Percentiles rank a stretch among this genome's conserved stretches.
phyloP scores from a whole-genome alignment of 768 basidiomycete species.

The Pisolithus orientalis region DNA sequence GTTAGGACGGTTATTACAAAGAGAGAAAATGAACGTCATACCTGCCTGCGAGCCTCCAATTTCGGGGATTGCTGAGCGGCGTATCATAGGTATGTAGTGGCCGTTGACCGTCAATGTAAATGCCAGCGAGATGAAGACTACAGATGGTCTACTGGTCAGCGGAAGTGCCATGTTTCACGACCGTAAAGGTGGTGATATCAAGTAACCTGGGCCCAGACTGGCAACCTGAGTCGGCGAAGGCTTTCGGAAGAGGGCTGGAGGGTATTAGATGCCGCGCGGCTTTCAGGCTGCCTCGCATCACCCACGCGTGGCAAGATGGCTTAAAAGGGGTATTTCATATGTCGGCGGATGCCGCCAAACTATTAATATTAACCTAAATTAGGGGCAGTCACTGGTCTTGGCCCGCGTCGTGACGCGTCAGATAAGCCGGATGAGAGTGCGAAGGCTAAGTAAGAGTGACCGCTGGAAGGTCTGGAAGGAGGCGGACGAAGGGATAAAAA shows the following conservation, averaged over 20 bases:
- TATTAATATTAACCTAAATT: no score
- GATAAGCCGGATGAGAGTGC: no score
- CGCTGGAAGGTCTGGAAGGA: no score
- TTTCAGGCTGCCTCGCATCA: neutral
- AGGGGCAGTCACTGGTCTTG: no score
- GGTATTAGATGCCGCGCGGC: neutral
- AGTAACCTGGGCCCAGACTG: no score
- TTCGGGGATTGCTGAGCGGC: constrained; percentile 35
- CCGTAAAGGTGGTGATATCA: no score
- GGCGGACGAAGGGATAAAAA: no score
- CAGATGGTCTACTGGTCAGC: neutral
- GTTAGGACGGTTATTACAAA: neutral
- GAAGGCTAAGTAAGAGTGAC: no score
- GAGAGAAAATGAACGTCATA: constrained; percentile 19
- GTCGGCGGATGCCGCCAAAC: neutral
- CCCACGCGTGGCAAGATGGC: neutral
- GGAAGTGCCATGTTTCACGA: neutral
- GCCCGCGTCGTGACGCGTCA: no score
- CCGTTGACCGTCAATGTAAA: neutral
- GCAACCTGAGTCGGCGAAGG: neutral
- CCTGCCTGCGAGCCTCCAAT: constrained; percentile 47
- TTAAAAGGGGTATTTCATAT: neutral
- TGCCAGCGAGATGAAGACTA: neutral
- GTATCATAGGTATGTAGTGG: constrained; percentile 1
- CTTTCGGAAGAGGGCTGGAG: no score